phyloP scores from a whole-genome alignment of 2,329 filamentous ascomycete genomes.

The Fusarium incarnatum region DNA sequence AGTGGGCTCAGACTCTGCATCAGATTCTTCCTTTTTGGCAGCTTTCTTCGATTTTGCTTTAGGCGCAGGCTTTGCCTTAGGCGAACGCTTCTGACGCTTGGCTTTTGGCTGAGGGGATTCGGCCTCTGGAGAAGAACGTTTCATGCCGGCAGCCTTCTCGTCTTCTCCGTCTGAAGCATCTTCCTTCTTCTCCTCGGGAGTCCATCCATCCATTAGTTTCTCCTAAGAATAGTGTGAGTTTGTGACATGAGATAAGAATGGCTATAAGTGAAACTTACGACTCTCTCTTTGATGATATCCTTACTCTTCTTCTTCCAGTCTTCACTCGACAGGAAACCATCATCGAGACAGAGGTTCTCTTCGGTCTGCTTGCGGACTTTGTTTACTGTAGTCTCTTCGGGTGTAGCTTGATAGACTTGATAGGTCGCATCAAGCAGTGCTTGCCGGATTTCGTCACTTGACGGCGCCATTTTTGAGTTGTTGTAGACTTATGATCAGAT shows the following conservation, averaged over 20 bases:
- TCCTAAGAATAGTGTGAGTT: slow-evolving; percentile 43
- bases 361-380: slow-evolving; percentile 66
- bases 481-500: neutral
- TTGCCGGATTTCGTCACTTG: slow-evolving; percentile 57
- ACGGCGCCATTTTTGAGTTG: slow-evolving; percentile 54
- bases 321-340: slow-evolving; percentile 61
- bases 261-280: slow-evolving; percentile 57
- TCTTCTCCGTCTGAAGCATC: slow-evolving; percentile 45
- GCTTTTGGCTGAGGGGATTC: slow-evolving; percentile 54
- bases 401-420: slow-evolving; percentile 58
- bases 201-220: slow-evolving; percentile 54
- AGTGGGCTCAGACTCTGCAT: slow-evolving; percentile 28
- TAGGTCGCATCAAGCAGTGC: slow-evolving; percentile 61
- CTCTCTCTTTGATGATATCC: slow-evolving; percentile 63
- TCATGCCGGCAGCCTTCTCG: slow-evolving; percentile 46
- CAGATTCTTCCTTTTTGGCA: slow-evolving; percentile 38
- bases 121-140: slow-evolving; percentile 51
- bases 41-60: slow-evolving; percentile 47
- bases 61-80: slow-evolving; percentile 48
- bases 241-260: neutral
- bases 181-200: slow-evolving; percentile 43
- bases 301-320: slow-evolving; percentile 72
- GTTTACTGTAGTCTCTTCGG: slow-evolving; percentile 66
- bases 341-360: slow-evolving; percentile 59
- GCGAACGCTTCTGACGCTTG: slow-evolving; percentile 55